phyloP scores from a whole-genome alignment of 257 asterid genomes.

The Nicotiana paniculata region DNA sequence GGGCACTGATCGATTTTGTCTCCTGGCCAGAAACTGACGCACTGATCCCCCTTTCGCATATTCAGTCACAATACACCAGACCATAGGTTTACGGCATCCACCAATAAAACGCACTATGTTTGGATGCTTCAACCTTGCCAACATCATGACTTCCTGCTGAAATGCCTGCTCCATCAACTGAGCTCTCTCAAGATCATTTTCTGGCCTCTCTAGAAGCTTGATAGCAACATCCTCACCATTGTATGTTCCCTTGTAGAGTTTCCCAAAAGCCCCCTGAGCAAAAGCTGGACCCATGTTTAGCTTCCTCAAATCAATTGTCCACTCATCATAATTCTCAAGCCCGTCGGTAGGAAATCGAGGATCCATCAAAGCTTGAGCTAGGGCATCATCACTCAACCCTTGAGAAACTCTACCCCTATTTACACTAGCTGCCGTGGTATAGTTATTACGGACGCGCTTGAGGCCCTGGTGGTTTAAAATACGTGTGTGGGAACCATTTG shows the following conservation, averaged over 20 bases:
- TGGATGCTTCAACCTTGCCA: slow-evolving; percentile 76
- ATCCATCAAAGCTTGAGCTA: slow-evolving; percentile 89
- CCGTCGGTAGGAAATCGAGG: slow-evolving; percentile 74
- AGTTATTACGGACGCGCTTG: slow-evolving; percentile 59
- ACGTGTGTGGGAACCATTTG: slow-evolving; percentile 72
- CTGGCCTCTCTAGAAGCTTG: slow-evolving; percentile 89
- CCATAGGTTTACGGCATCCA: slow-evolving; percentile 90
- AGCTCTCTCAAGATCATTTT: slow-evolving; percentile 70
- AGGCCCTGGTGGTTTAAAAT: slow-evolving; percentile 81
- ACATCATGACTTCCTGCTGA: slow-evolving; percentile 98
- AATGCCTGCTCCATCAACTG: slow-evolving; percentile 93
- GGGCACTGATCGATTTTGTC: slow-evolving; percentile 84
- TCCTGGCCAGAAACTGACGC: slow-evolving; percentile 70
- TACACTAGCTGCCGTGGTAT: slow-evolving; percentile 68
- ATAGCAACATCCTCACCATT: slow-evolving; percentile 94
- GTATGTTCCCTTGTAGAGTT: slow-evolving; percentile 83
- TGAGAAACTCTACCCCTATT: slow-evolving; percentile 64
- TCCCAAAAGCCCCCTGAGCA: slow-evolving; percentile 97
- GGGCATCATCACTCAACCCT: slow-evolving; percentile 73
- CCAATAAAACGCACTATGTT: slow-evolving; percentile 93
- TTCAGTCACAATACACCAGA: slow-evolving; percentile 94
- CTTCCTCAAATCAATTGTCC: slow-evolving; percentile 92
- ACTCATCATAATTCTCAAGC: slow-evolving; percentile 76
- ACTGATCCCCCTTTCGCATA: slow-evolving; percentile 97
- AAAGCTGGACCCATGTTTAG: slow-evolving; percentile 96